Evolutionary conservation across 2,329 filamentous ascomycete species (phyloP).

Genomic region (Venturia carpophila): DNA sequence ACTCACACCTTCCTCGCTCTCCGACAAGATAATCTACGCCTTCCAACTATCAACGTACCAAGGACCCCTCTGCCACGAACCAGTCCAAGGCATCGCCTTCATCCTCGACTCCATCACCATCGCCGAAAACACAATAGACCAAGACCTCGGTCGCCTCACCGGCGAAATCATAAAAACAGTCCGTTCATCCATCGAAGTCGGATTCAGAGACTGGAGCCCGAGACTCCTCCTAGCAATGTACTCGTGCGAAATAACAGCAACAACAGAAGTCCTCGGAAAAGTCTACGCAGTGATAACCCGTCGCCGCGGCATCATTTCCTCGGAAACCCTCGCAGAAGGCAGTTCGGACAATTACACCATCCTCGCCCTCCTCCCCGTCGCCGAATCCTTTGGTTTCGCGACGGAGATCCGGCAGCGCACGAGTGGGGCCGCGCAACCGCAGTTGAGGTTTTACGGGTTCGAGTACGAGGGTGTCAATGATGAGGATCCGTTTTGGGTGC

Average conservation of each 20-base stretch:
- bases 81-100: conserved; percentile 85
- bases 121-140: conserved; percentile 43
- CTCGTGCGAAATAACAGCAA: conserved; percentile 67
- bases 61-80: conserved; percentile 86
- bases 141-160: conserved; percentile 67
- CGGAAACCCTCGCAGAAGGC: conserved; percentile 87
- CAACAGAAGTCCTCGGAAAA: conserved; percentile 79
- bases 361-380: conserved; percentile 76
- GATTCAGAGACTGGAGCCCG: conserved; percentile 91
- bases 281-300: conserved; percentile 98
- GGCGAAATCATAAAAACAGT: conserved; percentile 89
- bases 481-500: conserved; percentile 88
- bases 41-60: conserved; percentile 89
- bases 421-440: conserved; percentile 80
- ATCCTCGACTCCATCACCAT: conserved; percentile 75
- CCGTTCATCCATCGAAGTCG: conserved; percentile 72
- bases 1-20: conserved; percentile 59
- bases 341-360: conserved; percentile 98
- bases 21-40: conserved; percentile 84
- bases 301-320: conserved; percentile 78
- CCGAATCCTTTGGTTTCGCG: conserved; percentile 89
- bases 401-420: conserved; percentile 96
- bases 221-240: conserved; percentile 98
- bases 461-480: conserved; percentile 38
- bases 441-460: conserved; percentile 88